phyloP scores from a whole-genome alignment of 768 basidiomycete species.

The Tulasnella sp. region DNA sequence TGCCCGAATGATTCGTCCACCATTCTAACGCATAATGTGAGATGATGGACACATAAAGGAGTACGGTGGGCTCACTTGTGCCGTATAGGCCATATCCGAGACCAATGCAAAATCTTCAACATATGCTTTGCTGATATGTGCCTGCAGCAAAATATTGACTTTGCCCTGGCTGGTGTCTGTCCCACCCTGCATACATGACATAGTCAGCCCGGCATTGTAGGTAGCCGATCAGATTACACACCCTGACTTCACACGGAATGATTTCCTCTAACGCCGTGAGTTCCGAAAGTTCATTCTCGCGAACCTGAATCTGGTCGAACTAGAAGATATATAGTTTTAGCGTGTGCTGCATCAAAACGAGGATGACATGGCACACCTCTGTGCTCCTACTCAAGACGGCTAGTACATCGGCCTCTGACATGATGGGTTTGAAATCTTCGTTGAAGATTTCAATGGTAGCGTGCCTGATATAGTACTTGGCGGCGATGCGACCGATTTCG shows the following conservation, averaged over 20 bases:
- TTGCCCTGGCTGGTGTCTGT: slow-evolving; percentile 61
- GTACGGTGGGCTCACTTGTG: slow-evolving; percentile 39
- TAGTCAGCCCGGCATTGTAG: background rate
- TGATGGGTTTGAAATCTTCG: slow-evolving; percentile 56
- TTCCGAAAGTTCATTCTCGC: slow-evolving; percentile 82
- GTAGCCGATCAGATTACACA: slow-evolving; percentile 26
- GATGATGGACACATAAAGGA: background rate
- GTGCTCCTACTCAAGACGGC: slow-evolving; percentile 79
- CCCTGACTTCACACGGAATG: slow-evolving; percentile 74
- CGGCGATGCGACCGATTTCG: slow-evolving; percentile 92
- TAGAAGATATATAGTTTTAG: slow-evolving; percentile 25
- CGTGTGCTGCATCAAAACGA: background rate
- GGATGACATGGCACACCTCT: slow-evolving; percentile 53
- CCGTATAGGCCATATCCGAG: slow-evolving; percentile 87
- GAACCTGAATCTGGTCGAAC: slow-evolving; percentile 91
- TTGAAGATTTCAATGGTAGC: slow-evolving; percentile 82
- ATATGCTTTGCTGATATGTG: slow-evolving; percentile 66
- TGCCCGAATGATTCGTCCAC: slow-evolving; percentile 87
- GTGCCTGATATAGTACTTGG: slow-evolving; percentile 89
- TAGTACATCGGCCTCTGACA: slow-evolving; percentile 90
- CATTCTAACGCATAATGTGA: slow-evolving; percentile 39
- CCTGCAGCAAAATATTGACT: slow-evolving; percentile 91
- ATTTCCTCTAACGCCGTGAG: slow-evolving; percentile 51
- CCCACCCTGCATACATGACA: slow-evolving; percentile 40
- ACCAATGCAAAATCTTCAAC: slow-evolving; percentile 93